A percentile compares a stretch with the other conserved stretches of the same genome.
phyloP scores from a whole-genome alignment of 306 rosid genomes.

The Begonia fuchsioides region DNA sequence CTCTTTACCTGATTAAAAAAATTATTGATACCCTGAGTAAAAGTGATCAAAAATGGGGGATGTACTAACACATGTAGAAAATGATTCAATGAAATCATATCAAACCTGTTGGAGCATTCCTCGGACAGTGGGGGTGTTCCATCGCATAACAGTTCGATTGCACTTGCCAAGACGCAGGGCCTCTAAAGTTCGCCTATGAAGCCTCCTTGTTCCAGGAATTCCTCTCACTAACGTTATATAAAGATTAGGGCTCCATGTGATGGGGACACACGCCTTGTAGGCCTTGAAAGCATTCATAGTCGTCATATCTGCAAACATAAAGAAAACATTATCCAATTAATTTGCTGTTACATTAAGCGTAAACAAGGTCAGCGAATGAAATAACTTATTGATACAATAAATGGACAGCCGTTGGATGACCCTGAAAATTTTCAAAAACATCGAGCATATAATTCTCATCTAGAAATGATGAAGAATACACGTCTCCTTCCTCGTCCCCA shows the following conservation, averaged over 20 bases:
- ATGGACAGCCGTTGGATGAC: too few relatives aligned
- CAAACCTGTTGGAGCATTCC: constrained; percentile 90
- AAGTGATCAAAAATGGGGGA: constrained; percentile 8
- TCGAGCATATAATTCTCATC: too few relatives aligned
- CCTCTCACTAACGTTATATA: constrained; percentile 88
- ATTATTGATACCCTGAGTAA: neutral
- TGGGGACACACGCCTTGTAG: constrained; percentile 66
- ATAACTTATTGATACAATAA: too few relatives aligned
- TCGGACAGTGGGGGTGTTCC: constrained; percentile 83
- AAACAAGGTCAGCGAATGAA: too few relatives aligned
- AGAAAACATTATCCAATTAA: constrained; percentile 2
- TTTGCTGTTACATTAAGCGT: neutral
- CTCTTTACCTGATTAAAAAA: constrained; percentile 57
- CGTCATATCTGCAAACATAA: constrained; percentile 22
- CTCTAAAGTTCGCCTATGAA: constrained; percentile 77
- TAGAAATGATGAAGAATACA: too few relatives aligned
- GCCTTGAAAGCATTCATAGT: constrained; percentile 88
- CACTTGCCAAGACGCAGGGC: constrained; percentile 70
- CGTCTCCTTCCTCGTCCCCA: too few relatives aligned
- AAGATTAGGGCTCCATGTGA: constrained; percentile 72
- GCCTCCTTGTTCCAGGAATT: constrained; percentile 85
- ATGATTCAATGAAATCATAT: constrained; percentile 1
- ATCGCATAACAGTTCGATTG: constrained; percentile 88
- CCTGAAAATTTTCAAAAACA: too few relatives aligned
- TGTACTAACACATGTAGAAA: constrained; percentile 1